A percentile compares a stretch with the other conserved stretches of the same genome.
phyloP scores from a whole-genome alignment of 495 filamentous ascomycete genomes.

The Daldinia decipiens region DNA sequence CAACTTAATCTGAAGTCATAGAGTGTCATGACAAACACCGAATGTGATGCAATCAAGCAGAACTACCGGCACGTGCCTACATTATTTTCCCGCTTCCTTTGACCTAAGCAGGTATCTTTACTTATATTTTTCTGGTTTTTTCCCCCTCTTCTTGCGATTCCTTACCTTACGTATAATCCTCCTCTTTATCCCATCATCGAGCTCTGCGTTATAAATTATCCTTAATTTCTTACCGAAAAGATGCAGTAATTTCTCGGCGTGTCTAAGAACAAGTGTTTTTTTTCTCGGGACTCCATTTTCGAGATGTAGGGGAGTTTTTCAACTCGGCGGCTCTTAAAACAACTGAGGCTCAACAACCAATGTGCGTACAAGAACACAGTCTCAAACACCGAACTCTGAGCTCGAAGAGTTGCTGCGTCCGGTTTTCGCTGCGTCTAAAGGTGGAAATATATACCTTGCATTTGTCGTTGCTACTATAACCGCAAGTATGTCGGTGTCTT shows the following conservation, averaged over 20 bases:
- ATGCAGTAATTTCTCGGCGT: slow-evolving; percentile 3
- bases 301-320: not conserved
- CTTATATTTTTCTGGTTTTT: not conserved
- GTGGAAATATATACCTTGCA: slow-evolving; percentile 27
- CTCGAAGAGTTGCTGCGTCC: slow-evolving; percentile 33
- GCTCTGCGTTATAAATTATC: not conserved
- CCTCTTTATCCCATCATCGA: slow-evolving; percentile 10
- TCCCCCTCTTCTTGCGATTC: not conserved
- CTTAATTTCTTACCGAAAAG: slow-evolving; percentile 22
- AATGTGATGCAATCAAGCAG: slow-evolving; percentile 27
- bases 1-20: slow-evolving; percentile 23
- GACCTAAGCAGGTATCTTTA: slow-evolving; percentile 2
- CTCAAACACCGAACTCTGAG: slow-evolving; percentile 16
- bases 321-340: slow-evolving; percentile 19
- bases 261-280: slow-evolving; percentile 21
- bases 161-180: not conserved
- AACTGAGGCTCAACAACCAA: slow-evolving; percentile 36
- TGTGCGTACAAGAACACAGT: slow-evolving; percentile 8
- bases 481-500: slow-evolving; percentile 34
- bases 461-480: slow-evolving; percentile 34
- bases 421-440: slow-evolving; percentile 33
- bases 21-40: slow-evolving; percentile 21
- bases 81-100: slow-evolving; percentile 9
- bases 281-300: slow-evolving; percentile 7
- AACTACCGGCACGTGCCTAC: slow-evolving; percentile 12